Base-by-base conservation (phyloP, 768 basidiomycete species). In the Rhodosporidiobolus odoratus region DNA sequence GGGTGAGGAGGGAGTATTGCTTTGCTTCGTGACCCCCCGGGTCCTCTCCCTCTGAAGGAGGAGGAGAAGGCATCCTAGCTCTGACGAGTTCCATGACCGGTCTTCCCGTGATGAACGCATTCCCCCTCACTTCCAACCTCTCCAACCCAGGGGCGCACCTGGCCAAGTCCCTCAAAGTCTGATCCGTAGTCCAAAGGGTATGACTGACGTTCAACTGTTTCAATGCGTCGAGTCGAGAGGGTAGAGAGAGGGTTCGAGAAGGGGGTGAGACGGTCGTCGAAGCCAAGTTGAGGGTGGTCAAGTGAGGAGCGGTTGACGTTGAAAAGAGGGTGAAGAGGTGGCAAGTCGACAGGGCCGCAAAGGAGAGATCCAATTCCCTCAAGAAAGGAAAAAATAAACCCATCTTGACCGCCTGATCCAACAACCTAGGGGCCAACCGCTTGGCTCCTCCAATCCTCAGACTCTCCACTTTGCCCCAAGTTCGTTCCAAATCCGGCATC, bases 11-110 rank as follows among this genome's bases (percentile, higher is more conserved):
- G 19, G 69, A 71, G 25, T 50, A 62, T 2, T 38, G 37, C 58
- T 4, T 0, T 19, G 25, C 38, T 19, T 2, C 32, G 15, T 2
- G 15, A 1, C 1, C 23, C 0, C 23, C 43, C 41, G 5, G 2
- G 8, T 23, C 25, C 17, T 30, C 63, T 1, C 3, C 63, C 4
- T 19, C 47, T 21, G 30, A 32, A 12, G 54, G 35, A 7, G 54
- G 19, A 4, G 62, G 17, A 0, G 62, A n/a, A n/a, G n/a, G 58
- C 54, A 58, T 60, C 27, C 68, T 57, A 3, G 52, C 40, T 6
- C 48, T 21, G 10, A 71, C 70, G 56, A 71, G 61, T 48, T 71
- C 70, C 62, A 72, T 64, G n/a, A 72, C 19, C 38, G 71, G 71
- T 58, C 66, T 34, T 1, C 71, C 71, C 34, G 65, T 72, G 30